Evolutionary conservation across 495 filamentous ascomycete species (phyloP).

Genomic region (Usnea hakonensis): DNA sequence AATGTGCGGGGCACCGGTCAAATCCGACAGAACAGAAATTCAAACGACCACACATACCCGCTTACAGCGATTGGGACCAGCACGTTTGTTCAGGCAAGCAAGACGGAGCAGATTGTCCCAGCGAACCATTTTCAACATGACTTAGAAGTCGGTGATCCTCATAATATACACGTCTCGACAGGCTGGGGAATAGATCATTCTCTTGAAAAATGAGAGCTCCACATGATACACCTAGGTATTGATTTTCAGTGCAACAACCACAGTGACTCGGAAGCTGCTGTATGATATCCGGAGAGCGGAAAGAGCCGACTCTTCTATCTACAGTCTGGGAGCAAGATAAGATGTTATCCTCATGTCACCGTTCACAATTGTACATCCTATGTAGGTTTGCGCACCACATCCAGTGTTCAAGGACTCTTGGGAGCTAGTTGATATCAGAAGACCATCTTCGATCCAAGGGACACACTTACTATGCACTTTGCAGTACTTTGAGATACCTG

Average conservation of each 20-base stretch:
- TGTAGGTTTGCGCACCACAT: slow-evolving; percentile 7
- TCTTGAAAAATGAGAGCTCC: background rate
- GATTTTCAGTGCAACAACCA: too few relatives aligned
- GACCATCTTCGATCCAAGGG: background rate
- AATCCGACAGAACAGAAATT: background rate
- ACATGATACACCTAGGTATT: too few relatives aligned
- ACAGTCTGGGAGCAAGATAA: background rate
- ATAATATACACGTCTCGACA: background rate
- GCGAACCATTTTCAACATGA: background rate
- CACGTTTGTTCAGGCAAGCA: background rate
- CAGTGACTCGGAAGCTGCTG: background rate
- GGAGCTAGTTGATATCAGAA: background rate
- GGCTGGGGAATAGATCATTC: background rate
- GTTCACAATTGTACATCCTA: slow-evolving; percentile 1
- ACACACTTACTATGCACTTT: background rate
- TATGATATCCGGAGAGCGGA: background rate
- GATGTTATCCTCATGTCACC: slow-evolving; percentile 1
- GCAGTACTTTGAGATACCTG: slow-evolving; percentile 1
- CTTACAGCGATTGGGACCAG: background rate
- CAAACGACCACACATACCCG: background rate
- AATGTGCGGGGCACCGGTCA: background rate
- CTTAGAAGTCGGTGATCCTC: background rate
- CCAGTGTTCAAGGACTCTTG: background rate
- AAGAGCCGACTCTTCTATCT: background rate
- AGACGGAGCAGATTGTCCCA: background rate